Conservation (phyloP, 495 filamentous ascomycete genomes). For the Trichodelitschia bisporula region DNA sequence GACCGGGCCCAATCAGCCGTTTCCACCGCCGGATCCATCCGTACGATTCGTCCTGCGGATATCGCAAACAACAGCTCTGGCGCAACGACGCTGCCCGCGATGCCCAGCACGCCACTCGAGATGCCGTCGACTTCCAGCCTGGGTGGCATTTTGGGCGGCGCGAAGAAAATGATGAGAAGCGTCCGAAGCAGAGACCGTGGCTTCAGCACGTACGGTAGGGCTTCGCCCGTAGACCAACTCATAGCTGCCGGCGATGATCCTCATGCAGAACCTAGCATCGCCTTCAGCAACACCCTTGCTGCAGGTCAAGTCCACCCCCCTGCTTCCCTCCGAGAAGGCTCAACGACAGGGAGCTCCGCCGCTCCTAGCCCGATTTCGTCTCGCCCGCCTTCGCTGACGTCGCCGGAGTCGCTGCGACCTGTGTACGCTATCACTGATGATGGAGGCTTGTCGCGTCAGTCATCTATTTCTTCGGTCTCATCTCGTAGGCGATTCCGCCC, state of each 20-base stretch:
- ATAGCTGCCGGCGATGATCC: slow-evolving; percentile 17
- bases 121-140: slow-evolving; percentile 23
- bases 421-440: no score
- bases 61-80: slow-evolving; percentile 5
- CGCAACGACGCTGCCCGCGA: slow-evolving; percentile 14
- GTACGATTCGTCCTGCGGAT: slow-evolving; percentile 21
- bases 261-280: slow-evolving; percentile 16
- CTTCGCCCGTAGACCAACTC: slow-evolving; percentile 21
- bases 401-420: no score
- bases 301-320: slow-evolving; percentile 16
- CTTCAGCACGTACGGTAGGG: slow-evolving; percentile 20
- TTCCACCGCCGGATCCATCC: slow-evolving; percentile 35
- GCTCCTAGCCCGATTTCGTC: slow-evolving; percentile 7
- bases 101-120: slow-evolving; percentile 24
- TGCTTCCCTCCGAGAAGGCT: slow-evolving; percentile 10
- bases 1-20: slow-evolving; percentile 30
- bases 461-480: slow-evolving; percentile 8
- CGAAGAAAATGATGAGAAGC: slow-evolving; percentile 24
- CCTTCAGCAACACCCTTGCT: slow-evolving; percentile 14
- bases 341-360: slow-evolving; percentile 2
- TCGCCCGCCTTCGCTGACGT: slow-evolving; percentile 3
- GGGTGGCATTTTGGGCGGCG: slow-evolving; percentile 31
- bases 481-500: no score
- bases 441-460: slow-evolving; percentile 3
- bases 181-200: slow-evolving; percentile 17